Base-by-base conservation (phyloP, 441 rosid genomes). In the Erodium texanum region DNA sequence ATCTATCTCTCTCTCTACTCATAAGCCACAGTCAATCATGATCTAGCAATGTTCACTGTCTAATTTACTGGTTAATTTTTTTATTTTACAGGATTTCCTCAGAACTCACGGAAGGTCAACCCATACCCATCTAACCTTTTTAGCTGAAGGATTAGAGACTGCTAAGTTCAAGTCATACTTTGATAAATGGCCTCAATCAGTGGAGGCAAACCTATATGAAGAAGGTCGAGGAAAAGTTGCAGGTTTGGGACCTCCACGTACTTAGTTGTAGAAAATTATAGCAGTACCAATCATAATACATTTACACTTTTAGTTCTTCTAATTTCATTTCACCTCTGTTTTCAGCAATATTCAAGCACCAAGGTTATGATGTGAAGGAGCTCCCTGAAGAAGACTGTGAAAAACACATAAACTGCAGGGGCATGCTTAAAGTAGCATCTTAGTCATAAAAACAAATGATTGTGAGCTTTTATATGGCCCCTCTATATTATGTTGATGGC, bases 181-280 rank as follows among this genome's bases (percentile, higher is more conserved):
- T 75, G 80, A 80, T 65, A 74, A 82, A 56, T 90, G 97, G 98
- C 90, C 96, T 68, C 81, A 84, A 73, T 82, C 75, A 70, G 78
- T 69, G 45, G 89, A 90, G 65, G 75, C 85, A 68, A 86, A 80
- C 66, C 82, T 93, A 66, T 88, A 85, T 75, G 92, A 90, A 65
- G 96, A 90, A 71, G 98, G 98, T 67, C 83, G 97, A 78, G 96
- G 80, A 75, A 90, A 89, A 89, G 98, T 93, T 71, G 98, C 98
- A 84, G 98, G 98, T 93, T 64, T 43, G 19, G 82, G 75, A 71
- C 50, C 70, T 68, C 64, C 64, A 10, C 3, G 12, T 23, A 24
- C 64, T 20, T 20, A 11, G 32, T 14, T 61, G 64, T 61, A 14
- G 23, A 61, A 12, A 23, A 24, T 11, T 24, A 56, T 22, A 66